Conservation (phyloP, 164 flowering plant species). For the Vitis rupestris region DNA sequence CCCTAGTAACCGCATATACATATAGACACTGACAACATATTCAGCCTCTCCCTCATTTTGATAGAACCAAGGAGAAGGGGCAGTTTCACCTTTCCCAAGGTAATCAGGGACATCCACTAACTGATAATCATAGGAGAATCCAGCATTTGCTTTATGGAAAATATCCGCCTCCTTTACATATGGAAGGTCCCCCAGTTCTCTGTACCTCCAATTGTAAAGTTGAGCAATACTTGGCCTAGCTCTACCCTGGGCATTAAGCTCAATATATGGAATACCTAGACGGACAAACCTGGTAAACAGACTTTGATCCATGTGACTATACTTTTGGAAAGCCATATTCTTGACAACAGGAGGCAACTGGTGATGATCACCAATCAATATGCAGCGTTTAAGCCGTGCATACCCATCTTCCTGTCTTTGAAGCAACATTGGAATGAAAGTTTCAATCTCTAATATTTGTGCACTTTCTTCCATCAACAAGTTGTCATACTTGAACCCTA, state of each 20-base stretch:
- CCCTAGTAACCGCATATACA: conserved; percentile 91
- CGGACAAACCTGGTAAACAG: conserved; percentile 97
- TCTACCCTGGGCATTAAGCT: conserved; percentile 98
- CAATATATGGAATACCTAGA: conserved; percentile 92
- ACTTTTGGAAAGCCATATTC: conserved; percentile 99
- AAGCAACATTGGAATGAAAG: conserved; percentile 96
- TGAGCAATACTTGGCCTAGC: conserved; percentile 92
- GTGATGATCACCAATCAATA: conserved; percentile 98
- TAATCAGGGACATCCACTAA: conserved; percentile 94
- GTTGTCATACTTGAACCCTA: conserved; percentile 96
- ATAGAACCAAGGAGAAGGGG: conserved; percentile 99
- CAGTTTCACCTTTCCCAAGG: conserved; percentile 80
- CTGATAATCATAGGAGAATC: conserved; percentile 92
- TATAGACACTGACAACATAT: conserved; percentile 88
- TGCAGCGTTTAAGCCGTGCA: conserved; percentile 95
- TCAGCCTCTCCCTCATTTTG: conserved; percentile 99
- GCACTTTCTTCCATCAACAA: conserved; percentile 99
- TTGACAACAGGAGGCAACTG: conserved; percentile 99
- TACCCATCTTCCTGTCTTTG: conserved; percentile 98
- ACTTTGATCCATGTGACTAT: conserved; percentile 99
- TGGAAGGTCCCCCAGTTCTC: conserved; percentile 93
- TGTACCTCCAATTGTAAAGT: conserved; percentile 96
- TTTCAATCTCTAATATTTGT: conserved; percentile 94
- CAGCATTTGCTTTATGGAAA: conserved; percentile 87
- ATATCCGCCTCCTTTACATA: conserved; percentile 56